Evolutionary conservation across 768 basidiomycete species (phyloP).

Genomic region (Fomitopsis pulvina): DNA sequence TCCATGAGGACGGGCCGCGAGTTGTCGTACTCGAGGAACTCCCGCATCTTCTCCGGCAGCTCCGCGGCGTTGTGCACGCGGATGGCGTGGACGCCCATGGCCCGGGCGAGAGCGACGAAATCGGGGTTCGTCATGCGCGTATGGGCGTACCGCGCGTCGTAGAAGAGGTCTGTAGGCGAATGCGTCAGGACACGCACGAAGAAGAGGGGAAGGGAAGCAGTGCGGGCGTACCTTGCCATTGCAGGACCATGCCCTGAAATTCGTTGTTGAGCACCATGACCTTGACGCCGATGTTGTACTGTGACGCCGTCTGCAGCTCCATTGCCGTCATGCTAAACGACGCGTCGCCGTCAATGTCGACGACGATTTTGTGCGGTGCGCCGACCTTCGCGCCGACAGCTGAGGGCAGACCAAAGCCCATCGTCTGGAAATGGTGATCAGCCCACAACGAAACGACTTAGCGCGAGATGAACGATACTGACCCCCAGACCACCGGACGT

Average conservation of each 20-base stretch:
- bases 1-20: constrained; percentile 87
- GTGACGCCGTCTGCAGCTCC: constrained; percentile 93
- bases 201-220: neutral
- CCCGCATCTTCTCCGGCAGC: constrained; percentile 94
- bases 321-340: constrained; percentile 99
- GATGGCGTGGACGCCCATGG: constrained; percentile 92
- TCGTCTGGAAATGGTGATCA: constrained; percentile 52
- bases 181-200: neutral
- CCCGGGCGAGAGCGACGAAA: constrained; percentile 81
- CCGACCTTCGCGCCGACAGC: constrained; percentile 98
- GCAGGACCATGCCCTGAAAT: constrained; percentile 98
- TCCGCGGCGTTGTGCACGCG: constrained; percentile 65
- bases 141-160: constrained; percentile 94
- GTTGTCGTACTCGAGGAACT: constrained; percentile 93
- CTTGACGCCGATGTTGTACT: constrained; percentile 92
- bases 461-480: constrained; percentile 27
- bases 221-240: constrained; percentile 83
- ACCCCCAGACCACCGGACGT: constrained; percentile 94
- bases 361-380: constrained; percentile 84
- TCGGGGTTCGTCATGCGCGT: constrained; percentile 94
- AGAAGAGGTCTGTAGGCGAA: constrained; percentile 71
- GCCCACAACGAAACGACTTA: neutral
- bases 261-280: constrained; percentile 91
- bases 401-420: constrained; percentile 95
- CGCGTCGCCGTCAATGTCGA: constrained; percentile 97